phyloP scores from a whole-genome alignment of 768 basidiomycete species.

The Agrocybe praecox region DNA sequence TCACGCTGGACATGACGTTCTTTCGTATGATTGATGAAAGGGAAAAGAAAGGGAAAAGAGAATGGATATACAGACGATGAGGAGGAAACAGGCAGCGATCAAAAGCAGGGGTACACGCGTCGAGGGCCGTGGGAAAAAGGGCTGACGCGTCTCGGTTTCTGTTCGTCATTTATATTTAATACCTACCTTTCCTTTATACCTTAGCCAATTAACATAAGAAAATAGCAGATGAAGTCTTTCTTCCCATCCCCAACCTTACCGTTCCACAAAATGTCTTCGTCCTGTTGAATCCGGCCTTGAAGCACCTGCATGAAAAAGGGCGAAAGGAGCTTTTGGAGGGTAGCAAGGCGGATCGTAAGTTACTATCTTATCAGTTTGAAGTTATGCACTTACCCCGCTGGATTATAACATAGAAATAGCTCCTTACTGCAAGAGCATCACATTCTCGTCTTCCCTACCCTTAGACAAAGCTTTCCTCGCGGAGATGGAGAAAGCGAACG shows the following conservation, averaged over 20 bases:
- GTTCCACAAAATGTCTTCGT: conserved; percentile 82
- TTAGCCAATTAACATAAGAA: conserved; percentile 9
- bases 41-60: conserved; percentile 17
- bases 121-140: conserved; percentile 31
- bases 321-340: conserved; percentile 66
- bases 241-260: conserved; percentile 85
- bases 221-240: conserved; percentile 85
- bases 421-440: conserved; percentile 72
- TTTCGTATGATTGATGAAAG: background rate
- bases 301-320: conserved; percentile 69
- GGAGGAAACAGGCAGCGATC: background rate
- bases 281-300: conserved; percentile 62
- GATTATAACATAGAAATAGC: conserved; percentile 71
- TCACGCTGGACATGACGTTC: conserved; percentile 34
- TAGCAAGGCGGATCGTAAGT: conserved; percentile 79
- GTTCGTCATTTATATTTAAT: background rate
- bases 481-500: conserved; percentile 69
- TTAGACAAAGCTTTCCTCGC: conserved; percentile 55
- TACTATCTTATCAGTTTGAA: background rate
- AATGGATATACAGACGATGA: conserved; percentile 7
- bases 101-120: conserved; percentile 33
- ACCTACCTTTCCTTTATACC: conserved; percentile 14
- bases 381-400: background rate
- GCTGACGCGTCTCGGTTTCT: conserved; percentile 36
- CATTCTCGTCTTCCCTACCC: conserved; percentile 45